Base-by-base conservation (phyloP, 2,329 filamentous ascomycete genomes). In the Penicillium rolfsii region DNA sequence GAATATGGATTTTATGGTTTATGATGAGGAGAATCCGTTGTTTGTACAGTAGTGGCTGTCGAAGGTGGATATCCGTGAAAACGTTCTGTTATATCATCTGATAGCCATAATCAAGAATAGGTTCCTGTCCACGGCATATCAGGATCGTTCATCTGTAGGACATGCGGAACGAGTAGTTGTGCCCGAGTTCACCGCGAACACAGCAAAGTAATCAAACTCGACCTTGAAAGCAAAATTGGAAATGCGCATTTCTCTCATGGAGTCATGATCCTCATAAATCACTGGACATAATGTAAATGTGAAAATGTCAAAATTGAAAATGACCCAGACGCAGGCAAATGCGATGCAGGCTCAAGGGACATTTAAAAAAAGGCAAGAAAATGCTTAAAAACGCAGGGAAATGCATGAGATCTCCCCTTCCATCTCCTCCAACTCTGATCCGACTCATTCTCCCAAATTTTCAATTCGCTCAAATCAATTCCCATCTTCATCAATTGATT, bases 1-100 rank as follows among this genome's bases (percentile, higher is more conserved):
- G 57, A 54, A 46, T 16, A 28, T 58, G 40, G 48, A 53, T 36
- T 53, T 58, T 46, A 58, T 46, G 57, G 26, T 45, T 2, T 46
- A 48, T 53, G 50, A 38, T 38, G 50, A 53, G 50, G 50, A 26
- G 22, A 53, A 53, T 11, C 19, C 50, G 7, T 5, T 53, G 5
- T 53, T 38, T 53, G 14, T 22, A 16, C 22, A 24, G 11, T 53
- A 48, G 24, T 19, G 8, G 8, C 40, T 11, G 9, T 41, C 35
- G 6, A 22, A 2, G 1, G 19, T 22, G 19, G 12, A 14, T 36
- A 36, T 36, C 2, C 2, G 8, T 36, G 12, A 7, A 19, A n/a
- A 9, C 4, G 5, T 4, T 8, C 38, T 9, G 19, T 22, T 19
- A 41, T 22, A 41, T 22, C 35, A 36, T 14, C 12, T 14, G 12